Percentiles rank a stretch among this genome's conserved stretches.
Conservation (phyloP, 2,329 filamentous ascomycete species). For the Xylaria arbuscula region DNA sequence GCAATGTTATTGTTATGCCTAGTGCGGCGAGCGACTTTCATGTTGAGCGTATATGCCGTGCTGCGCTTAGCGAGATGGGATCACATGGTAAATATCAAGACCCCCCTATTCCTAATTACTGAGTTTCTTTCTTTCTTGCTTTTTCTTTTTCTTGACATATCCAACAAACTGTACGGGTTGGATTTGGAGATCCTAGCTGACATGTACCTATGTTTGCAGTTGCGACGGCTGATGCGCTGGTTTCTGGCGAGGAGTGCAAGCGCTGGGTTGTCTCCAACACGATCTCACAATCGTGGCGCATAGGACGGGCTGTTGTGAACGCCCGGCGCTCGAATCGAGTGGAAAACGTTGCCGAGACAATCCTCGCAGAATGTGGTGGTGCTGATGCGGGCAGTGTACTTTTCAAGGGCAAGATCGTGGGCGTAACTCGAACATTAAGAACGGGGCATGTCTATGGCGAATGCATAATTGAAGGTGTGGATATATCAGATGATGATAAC, state of each 20-base stretch:
- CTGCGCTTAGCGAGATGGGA: constrained; percentile 66
- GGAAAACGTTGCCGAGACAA: constrained; percentile 66
- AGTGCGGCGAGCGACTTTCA: constrained; percentile 58
- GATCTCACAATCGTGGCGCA: constrained; percentile 66
- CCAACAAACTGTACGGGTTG: not conserved
- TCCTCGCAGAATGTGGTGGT: constrained; percentile 69
- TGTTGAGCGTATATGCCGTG: constrained; percentile 62
- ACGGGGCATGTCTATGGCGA: constrained; percentile 71
- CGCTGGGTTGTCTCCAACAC: constrained; percentile 65
- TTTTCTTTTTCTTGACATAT: not conserved
- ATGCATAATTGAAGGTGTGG: constrained; percentile 64
- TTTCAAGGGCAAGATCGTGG: constrained; percentile 73
- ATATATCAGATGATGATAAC: constrained; percentile 51
- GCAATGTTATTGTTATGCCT: constrained; percentile 56
- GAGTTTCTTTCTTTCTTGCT: not conserved
- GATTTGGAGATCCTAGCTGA: not conserved
- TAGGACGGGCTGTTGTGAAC: constrained; percentile 68
- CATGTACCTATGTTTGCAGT: constrained; percentile 42
- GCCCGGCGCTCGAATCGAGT: constrained; percentile 62
- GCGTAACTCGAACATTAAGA: constrained; percentile 66
- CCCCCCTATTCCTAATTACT: not conserved
- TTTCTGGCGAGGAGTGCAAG: constrained; percentile 61
- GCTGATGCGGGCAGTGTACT: constrained; percentile 63
- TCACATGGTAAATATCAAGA: constrained; percentile 54
- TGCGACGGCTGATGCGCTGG: constrained; percentile 60